These are phyloP conservation scores for Penicillium sp. DNA, from an alignment of 2,329 filamentous ascomycete genomes.

Conservation along the genomic window DNA sequence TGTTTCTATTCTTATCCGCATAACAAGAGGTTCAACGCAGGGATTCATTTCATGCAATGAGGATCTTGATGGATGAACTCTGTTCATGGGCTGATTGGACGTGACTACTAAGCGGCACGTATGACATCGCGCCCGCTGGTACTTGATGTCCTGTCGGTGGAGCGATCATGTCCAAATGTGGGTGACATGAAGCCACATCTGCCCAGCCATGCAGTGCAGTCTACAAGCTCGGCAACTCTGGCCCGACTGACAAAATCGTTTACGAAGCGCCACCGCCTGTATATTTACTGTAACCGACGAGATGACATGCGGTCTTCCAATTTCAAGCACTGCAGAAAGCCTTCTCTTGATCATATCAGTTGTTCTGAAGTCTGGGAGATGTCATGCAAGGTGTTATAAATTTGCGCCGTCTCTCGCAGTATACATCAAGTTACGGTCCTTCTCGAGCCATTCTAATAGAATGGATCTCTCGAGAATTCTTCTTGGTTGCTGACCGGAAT, in stretches of 20 bases:
- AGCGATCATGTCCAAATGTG: not conserved
- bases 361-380: not conserved
- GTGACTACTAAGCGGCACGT: too few relatives aligned
- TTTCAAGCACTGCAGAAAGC: not conserved
- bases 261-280: too few relatives aligned
- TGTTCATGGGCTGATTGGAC: too few relatives aligned
- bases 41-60: too few relatives aligned
- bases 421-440: not conserved
- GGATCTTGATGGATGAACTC: not conserved
- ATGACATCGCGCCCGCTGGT: not conserved
- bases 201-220: not conserved
- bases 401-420: not conserved
- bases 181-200: not conserved
- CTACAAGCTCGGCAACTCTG: not conserved
- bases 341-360: not conserved
- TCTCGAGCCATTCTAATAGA: not conserved
- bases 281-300: too few relatives aligned
- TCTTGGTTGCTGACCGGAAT: not conserved
- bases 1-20: too few relatives aligned
- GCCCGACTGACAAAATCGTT: too few relatives aligned
- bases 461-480: not conserved
- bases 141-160: not conserved
- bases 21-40: too few relatives aligned
- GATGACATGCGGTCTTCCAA: not conserved
- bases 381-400: not conserved